phyloP scores from a whole-genome alignment of 2,329 filamentous ascomycete genomes.

The Ampelomyces quisqualis region DNA sequence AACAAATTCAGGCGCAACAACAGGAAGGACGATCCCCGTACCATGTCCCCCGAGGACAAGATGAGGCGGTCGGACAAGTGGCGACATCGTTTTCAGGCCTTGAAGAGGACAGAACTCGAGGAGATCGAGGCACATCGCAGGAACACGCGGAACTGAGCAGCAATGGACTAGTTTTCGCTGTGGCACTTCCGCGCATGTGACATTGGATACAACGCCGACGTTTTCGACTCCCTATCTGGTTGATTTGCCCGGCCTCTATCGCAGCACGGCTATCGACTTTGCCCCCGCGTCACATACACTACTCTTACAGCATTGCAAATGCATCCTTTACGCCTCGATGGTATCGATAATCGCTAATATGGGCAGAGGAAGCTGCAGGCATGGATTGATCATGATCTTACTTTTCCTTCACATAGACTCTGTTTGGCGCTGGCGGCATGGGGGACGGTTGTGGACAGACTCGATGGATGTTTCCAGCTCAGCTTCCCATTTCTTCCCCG shows the following conservation, averaged over 20 bases:
- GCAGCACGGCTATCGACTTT: background rate
- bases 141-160: slow-evolving; percentile 7
- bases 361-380: too few relatives aligned
- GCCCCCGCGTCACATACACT: slow-evolving; percentile 2
- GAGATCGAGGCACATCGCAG: slow-evolving; percentile 29
- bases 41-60: slow-evolving; percentile 43
- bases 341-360: background rate
- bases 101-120: slow-evolving; percentile 34
- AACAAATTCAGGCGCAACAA: slow-evolving; percentile 47
- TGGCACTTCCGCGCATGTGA: background rate
- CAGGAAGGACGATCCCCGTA: slow-evolving; percentile 40
- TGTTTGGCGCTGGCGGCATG: slow-evolving; percentile 8
- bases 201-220: background rate
- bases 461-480: background rate
- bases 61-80: slow-evolving; percentile 39
- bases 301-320: background rate
- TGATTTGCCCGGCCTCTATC: background rate
- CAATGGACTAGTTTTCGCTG: background rate
- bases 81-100: slow-evolving; percentile 38
- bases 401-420: background rate
- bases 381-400: background rate
- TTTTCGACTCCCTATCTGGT: background rate
- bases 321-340: background rate
- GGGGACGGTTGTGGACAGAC: background rate
- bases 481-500: background rate